Percentiles rank a stretch among this genome's conserved stretches.
Conservation (phyloP, 768 basidiomycete genomes). For the Tubosaeta sp. region DNA sequence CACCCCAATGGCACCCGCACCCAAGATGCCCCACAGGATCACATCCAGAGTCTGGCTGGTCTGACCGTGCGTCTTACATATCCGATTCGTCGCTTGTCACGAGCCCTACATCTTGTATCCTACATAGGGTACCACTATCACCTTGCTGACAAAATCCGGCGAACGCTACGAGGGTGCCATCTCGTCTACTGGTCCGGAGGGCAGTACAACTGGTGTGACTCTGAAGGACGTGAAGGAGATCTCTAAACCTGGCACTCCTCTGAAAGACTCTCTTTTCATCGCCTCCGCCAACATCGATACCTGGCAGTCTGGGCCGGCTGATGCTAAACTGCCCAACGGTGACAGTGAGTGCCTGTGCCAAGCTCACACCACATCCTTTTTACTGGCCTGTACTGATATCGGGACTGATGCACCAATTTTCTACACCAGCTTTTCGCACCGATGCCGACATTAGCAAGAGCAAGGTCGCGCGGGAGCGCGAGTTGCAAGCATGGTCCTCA, state of each 20-base stretch:
- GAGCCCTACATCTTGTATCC: constrained; percentile 15
- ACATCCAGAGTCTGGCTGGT: constrained; percentile 62
- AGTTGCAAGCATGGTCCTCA: constrained; percentile 67
- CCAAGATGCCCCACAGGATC: constrained; percentile 47
- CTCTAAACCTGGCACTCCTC: constrained; percentile 57
- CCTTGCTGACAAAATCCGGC: constrained; percentile 65
- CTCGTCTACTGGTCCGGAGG: constrained; percentile 54
- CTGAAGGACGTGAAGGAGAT: constrained; percentile 78
- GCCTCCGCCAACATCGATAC: constrained; percentile 67
- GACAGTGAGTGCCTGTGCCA: constrained; percentile 50
- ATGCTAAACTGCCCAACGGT: constrained; percentile 63
- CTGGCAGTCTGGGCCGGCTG: constrained; percentile 73
- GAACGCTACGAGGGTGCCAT: constrained; percentile 75
- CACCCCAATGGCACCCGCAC: constrained; percentile 47
- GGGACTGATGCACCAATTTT: constrained; percentile 14
- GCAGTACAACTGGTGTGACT: constrained; percentile 67
- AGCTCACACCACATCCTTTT: background rate
- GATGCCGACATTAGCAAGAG: constrained; percentile 75
- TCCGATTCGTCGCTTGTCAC: constrained; percentile 8
- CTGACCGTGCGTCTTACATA: constrained; percentile 54
- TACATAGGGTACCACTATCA: constrained; percentile 70
- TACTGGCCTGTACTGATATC: background rate
- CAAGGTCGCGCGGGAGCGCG: constrained; percentile 57
- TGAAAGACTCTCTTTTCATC: constrained; percentile 68
- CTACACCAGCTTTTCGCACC: constrained; percentile 65